Evolutionary conservation across 768 basidiomycete genomes (phyloP), one percentile per base, ranked within the genome.

Genomic region (Rhodotorula kratochvilovae): DNA sequence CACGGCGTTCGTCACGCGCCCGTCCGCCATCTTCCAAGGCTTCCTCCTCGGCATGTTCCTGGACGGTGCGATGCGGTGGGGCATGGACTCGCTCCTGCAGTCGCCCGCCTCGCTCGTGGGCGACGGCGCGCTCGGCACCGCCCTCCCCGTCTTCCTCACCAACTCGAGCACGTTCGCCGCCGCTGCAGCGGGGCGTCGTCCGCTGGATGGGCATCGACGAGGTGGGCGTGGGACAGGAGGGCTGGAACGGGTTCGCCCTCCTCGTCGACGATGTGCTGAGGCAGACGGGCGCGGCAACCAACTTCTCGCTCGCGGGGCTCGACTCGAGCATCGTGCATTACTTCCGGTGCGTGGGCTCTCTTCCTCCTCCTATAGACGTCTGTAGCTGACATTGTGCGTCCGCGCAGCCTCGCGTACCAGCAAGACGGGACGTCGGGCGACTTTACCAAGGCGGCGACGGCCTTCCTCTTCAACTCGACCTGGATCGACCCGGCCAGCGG

Each of bases 211-310:
- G 78, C 2, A 80, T 87, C 13, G 51, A n/a, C n/a, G 29, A 67
- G 27, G 66, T 55, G 13, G 65, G 55, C 27, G 61, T 53, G 35
- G 15, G 2, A 10, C 8, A 23, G 2, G 61, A 67, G 21, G 43
- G 82, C 5, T 92, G 89, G 89, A 86, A 88, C 76, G 90, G 90
- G 11, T 91, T 90, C 77, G 82, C 86, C 0, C 84, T 93, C 35
- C 83, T 93, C 23, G 62, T 79, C n/a, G 90, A 93, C 77, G 92
- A 93, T 74, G 91, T 94, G 1, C 86, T 91, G 79, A 83, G 88
- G 74, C 91, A 89, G 77, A 79, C 83, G n/a, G 90, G 91, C 17
- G 80, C 82, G 23, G 86, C 86, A 8, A 81, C 90, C 59, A 90
- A 90, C 76, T 91, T 85, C 78, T 87, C 87, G 27, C 82, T 92